phyloP scores from a whole-genome alignment of 352 stramenopile species.

The Phytopythium sindhum region DNA sequence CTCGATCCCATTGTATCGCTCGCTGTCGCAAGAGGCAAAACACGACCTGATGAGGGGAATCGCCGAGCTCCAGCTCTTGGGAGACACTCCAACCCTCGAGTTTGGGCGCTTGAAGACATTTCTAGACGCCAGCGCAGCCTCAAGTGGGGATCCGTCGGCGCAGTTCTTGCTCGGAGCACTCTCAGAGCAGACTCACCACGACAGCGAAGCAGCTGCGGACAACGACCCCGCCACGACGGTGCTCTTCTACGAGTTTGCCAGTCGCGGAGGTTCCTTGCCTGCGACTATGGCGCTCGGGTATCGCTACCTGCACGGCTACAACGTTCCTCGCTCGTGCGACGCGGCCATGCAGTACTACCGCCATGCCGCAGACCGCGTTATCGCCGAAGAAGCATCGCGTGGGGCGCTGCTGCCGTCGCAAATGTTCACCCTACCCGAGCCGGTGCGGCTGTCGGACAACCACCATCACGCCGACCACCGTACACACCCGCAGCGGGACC shows the following conservation, averaged over 20 bases:
- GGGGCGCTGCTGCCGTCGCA: slow-evolving; percentile 26
- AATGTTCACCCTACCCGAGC: slow-evolving; percentile 33
- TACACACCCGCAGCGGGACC: slow-evolving; percentile 10
- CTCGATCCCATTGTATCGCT: background rate
- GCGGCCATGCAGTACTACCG: slow-evolving; percentile 72
- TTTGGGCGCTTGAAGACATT: slow-evolving; percentile 23
- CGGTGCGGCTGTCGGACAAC: slow-evolving; percentile 33
- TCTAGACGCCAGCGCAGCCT: slow-evolving; percentile 35
- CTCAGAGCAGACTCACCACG: background rate
- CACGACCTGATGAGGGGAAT: slow-evolving; percentile 31
- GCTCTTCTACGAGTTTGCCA: slow-evolving; percentile 65
- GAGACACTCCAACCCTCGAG: slow-evolving; percentile 13
- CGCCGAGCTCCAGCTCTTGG: slow-evolving; percentile 34
- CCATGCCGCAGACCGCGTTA: slow-evolving; percentile 51
- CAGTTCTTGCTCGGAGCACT: slow-evolving; percentile 49
- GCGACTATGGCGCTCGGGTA: slow-evolving; percentile 76
- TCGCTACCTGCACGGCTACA: slow-evolving; percentile 49
- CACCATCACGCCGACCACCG: slow-evolving; percentile 18
- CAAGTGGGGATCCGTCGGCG: slow-evolving; percentile 19
- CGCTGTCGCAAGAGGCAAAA: background rate
- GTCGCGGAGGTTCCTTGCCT: slow-evolving; percentile 26
- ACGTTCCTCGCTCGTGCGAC: slow-evolving; percentile 47
- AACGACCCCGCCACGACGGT: slow-evolving; percentile 14
- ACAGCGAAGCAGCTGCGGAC: slow-evolving; percentile 2
- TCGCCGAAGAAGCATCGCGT: slow-evolving; percentile 18